Evolutionary conservation across 805 yeast genomes (phyloP), one percentile per base, ranked within the genome.

Genomic region (Teunomyces panamensis): DNA sequence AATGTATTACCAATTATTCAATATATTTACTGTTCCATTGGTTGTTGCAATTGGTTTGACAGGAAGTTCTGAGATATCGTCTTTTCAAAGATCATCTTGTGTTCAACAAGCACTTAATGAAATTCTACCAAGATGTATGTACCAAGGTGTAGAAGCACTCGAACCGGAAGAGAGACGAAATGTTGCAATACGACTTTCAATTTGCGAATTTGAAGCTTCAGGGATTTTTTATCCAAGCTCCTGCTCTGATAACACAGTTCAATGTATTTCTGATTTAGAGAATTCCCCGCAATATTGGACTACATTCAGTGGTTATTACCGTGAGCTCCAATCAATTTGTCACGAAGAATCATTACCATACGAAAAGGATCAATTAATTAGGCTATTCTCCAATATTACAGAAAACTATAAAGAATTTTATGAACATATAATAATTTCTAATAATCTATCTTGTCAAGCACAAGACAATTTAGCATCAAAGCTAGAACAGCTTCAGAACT

Each of bases 271-370:
- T 3, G 62, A 67, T 2, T 51, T 80, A 34, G 78, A 79, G 46
- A 55, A 55, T 17, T 64, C 69, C 2, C 69, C 81, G 0, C 86
- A 84, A 54, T 80, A 84, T 76, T 85, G 92, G 92, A 84, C 90
- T 0, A 81, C 85, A 0, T 85, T 77, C 57, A 83, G 83, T 51
- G 89, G 89, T 0, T 78, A 84, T 56, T 84, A 79, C 59, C 72
- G 82, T 41, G 73, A 77, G 29, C 65, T 84, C 3, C 69, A 78
- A 2, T 69, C 72, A 2, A 65, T 83, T 0, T 85, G 90, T 55
- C 63, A 65, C 50, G 81, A 79, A 47, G 75, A 78, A 42, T 67
- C 80, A 0, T 51, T 77, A 1, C 83, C 84, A 0, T 78, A 59
- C 54, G 80, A 79, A 48, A 79, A 79, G 52, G 79, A 77, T 30